These are phyloP conservation scores for Calonectria leucothoes DNA, from an alignment of 2,329 filamentous ascomycete species.

Conservation along the genomic window DNA sequence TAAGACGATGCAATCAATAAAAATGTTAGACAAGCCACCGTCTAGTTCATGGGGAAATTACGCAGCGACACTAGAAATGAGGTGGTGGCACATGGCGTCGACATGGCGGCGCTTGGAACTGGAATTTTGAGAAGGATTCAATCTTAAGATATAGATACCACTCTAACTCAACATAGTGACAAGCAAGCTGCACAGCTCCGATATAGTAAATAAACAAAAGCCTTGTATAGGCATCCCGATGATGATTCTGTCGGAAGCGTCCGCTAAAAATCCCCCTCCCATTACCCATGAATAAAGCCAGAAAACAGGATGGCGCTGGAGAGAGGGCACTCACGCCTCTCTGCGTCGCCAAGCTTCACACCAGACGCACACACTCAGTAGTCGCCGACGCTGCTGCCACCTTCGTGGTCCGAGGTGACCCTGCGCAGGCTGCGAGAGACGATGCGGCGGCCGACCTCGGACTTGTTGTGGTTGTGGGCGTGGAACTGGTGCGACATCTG, in stretches of 20 bases:
- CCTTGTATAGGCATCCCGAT: neutral
- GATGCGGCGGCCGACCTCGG: slow-evolving; percentile 63
- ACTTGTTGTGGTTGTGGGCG: slow-evolving; percentile 38
- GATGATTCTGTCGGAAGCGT: neutral
- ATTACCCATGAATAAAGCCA: neutral
- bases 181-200: neutral
- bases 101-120: no score
- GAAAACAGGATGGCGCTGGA: neutral
- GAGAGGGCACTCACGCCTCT: no score
- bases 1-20: neutral
- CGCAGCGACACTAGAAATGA: no score
- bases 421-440: slow-evolving; percentile 43
- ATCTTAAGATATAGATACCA: neutral
- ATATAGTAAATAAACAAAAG: neutral
- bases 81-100: no score
- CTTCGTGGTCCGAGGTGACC: neutral
- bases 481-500: neutral
- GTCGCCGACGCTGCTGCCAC: neutral
- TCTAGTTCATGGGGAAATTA: neutral
- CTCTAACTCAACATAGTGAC: neutral
- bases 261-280: neutral
- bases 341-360: neutral
- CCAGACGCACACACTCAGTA: neutral
- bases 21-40: neutral
- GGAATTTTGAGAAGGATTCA: no score